Percentiles rank a stretch among this genome's conserved stretches.
Conservation (phyloP, 495 filamentous ascomycete species). For the Entonaema liquescens region DNA sequence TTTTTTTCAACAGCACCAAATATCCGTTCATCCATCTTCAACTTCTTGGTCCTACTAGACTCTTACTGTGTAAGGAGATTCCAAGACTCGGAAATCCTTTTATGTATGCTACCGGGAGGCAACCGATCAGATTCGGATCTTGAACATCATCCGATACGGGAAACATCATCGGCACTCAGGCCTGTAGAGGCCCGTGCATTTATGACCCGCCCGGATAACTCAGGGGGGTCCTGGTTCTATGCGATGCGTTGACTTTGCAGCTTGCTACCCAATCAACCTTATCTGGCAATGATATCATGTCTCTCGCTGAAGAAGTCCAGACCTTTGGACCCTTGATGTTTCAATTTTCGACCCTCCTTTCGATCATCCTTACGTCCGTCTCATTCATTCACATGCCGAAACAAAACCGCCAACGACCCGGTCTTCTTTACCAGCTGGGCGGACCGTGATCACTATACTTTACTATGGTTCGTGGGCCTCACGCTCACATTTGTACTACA, state of each 20-base stretch:
- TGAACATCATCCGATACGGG: constrained; percentile 40
- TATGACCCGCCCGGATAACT: constrained; percentile 19
- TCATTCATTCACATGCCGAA: constrained; percentile 34
- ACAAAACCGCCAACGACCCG: constrained; percentile 29
- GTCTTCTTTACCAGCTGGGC: constrained; percentile 24
- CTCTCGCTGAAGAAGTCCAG: constrained; percentile 10
- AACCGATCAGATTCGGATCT: constrained; percentile 31
- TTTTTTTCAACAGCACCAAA: background rate
- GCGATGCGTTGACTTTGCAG: constrained; percentile 14
- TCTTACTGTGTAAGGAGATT: too few species aligned
- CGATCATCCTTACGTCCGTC: background rate
- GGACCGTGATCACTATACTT: constrained; percentile 31
- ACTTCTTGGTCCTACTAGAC: too few species aligned
- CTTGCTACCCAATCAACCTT: constrained; percentile 23
- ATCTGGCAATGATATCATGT: constrained; percentile 35
- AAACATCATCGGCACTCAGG: constrained; percentile 19
- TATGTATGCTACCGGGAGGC: background rate
- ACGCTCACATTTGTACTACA: constrained; percentile 21
- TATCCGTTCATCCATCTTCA: background rate
- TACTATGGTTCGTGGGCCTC: constrained; percentile 32
- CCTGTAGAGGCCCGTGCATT: background rate
- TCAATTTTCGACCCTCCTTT: constrained; percentile 17
- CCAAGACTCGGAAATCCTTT: background rate
- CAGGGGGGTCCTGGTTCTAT: constrained; percentile 4
- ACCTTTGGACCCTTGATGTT: constrained; percentile 31